phyloP scores from a whole-genome alignment of 441 rosid species.

The Manihot esculenta region DNA sequence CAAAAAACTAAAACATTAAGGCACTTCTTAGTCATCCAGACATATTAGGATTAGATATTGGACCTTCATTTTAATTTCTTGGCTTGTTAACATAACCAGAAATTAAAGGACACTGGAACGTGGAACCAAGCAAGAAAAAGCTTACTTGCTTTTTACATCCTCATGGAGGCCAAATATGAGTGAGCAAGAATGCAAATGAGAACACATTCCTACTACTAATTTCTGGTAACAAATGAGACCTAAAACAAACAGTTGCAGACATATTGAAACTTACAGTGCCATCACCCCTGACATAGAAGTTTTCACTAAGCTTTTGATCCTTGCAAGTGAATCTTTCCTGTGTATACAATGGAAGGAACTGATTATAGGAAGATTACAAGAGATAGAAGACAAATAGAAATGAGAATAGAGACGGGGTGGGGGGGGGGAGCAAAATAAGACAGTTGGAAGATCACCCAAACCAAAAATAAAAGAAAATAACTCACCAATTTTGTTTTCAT shows the following conservation, averaged over 20 bases:
- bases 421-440: background rate
- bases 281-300: slow-evolving; percentile 91
- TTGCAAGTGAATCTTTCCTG: slow-evolving; percentile 88
- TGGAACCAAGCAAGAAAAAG: background rate
- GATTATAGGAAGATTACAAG: background rate
- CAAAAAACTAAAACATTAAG: slow-evolving; percentile 3
- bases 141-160: background rate
- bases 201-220: background rate
- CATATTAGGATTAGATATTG: background rate
- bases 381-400: slow-evolving; percentile 12
- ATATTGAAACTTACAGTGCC: slow-evolving; percentile 73
- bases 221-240: background rate
- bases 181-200: too few species aligned
- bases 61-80: background rate
- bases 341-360: slow-evolving; percentile 8
- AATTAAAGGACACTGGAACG: background rate
- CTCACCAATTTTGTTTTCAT: background rate
- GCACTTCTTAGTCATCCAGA: background rate
- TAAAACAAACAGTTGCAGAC: background rate
- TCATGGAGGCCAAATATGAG: background rate
- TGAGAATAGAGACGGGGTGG: background rate
- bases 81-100: background rate
- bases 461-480: background rate
- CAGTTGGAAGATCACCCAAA: background rate
- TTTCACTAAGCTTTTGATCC: slow-evolving; percentile 86